Evolutionary conservation across 192 early-diverging fungal genomes (phyloP), one percentile per base, ranked within the genome.

Genomic region (Backusella psychrophila): DNA sequence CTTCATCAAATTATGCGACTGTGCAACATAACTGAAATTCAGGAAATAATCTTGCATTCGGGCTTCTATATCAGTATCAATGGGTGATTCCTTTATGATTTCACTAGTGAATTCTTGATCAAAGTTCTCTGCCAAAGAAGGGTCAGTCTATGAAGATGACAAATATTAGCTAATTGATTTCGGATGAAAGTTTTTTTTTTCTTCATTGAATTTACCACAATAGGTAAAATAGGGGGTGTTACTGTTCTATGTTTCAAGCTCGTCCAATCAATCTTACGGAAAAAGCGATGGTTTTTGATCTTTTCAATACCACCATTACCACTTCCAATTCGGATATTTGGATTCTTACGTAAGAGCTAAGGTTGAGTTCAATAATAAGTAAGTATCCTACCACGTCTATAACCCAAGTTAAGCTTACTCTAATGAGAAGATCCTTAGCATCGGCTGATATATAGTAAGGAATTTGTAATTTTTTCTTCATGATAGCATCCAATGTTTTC

Each of bases 401-500:
- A 73, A 31, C 15, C 35, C 0, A 1, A 52, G 23, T 12, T 33
- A 63, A 29, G 23, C 73, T 66, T 80, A 86, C 85, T 76, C 91
- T 91, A 23, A 83, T 89, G 68, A 94, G 80, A 39, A 98, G 78
- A 82, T 96, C 94, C 76, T 90, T 91, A 36, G 95, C 93, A 67
- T 90, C 89, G 23, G 91, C 75, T 0, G 94, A 93, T 49, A 98
- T 71, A 76, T 94, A 97, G 38, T 90, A 89, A 7, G 96, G 96
- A 70, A 93, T 86, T 15, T 84, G 85, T 35, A 94, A 77, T 77
- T 96, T 96, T 78, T 92, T 93, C 77, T 93, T 94, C 70, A 93
- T 77, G 73, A 98, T 96, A 70, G 85, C 87, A 66, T 96, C 94
- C 86, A 93, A 88, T 31, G 96, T 92, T 81, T 95, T 92, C 78